Evolutionary conservation across 2,329 filamentous ascomycete genomes (phyloP).

Genomic region (Pyricularia sp.): DNA sequence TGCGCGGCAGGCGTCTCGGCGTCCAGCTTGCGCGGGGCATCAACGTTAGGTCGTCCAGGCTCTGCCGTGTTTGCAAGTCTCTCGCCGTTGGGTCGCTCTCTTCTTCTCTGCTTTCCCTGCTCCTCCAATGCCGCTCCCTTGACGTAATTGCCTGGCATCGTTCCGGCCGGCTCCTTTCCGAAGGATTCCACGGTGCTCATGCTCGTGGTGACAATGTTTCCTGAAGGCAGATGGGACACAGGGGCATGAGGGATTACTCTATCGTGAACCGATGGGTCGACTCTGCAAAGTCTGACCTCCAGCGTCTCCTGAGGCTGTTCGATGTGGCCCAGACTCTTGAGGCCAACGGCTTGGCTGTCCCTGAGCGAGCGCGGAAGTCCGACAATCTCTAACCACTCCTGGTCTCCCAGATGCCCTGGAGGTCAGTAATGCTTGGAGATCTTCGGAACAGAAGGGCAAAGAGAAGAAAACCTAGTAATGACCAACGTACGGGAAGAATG

Average conservation of each 20-base stretch:
- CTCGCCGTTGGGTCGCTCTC: no score
- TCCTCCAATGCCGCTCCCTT: not conserved
- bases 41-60: not conserved
- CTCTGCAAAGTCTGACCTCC: not conserved
- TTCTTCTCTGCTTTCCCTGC: no score
- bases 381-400: slow-evolving; percentile 29
- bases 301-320: slow-evolving; percentile 9
- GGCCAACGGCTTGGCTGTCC: slow-evolving; percentile 25
- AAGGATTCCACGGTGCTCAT: not conserved
- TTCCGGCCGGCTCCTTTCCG: not conserved
- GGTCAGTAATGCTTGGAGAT: not conserved
- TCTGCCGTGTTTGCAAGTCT: not conserved
- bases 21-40: not conserved
- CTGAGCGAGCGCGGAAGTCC: slow-evolving; percentile 32
- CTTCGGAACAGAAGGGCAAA: not conserved
- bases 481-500: slow-evolving; percentile 28
- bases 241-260: not conserved
- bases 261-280: not conserved
- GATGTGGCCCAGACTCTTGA: slow-evolving; percentile 27
- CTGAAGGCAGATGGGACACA: not conserved
- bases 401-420: not conserved
- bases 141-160: not conserved
- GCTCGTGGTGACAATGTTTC: not conserved
- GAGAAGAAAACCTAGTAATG: not conserved
- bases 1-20: not conserved